Evolutionary conservation across 2,329 filamentous ascomycete species (phyloP).

Genomic region (Paraphoma sp.): DNA sequence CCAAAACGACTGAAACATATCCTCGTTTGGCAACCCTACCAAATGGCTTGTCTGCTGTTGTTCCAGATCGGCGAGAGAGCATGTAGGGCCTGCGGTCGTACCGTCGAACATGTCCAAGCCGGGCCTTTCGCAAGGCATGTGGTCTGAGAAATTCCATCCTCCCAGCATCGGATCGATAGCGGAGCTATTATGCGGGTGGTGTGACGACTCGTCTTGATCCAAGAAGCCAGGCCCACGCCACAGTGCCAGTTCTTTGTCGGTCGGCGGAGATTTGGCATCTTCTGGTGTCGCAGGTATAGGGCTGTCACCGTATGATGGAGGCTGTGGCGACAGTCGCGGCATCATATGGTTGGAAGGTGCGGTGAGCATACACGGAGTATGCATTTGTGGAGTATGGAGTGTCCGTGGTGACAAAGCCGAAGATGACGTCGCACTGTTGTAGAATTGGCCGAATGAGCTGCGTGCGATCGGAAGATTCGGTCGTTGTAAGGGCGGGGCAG

Average conservation of each 20-base stretch:
- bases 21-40: neutral
- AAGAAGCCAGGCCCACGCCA: neutral
- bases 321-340: conserved; percentile 9
- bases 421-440: conserved; percentile 1
- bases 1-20: neutral
- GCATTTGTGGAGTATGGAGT: neutral
- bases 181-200: neutral
- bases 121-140: neutral
- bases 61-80: neutral
- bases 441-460: conserved; percentile 6
- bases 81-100: neutral
- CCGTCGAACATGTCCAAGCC: neutral
- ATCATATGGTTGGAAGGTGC: conserved; percentile 3
- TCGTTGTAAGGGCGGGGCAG: neutral
- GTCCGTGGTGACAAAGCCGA: neutral
- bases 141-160: neutral
- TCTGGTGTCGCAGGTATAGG: neutral
- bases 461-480: neutral
- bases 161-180: neutral
- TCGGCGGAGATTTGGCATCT: neutral
- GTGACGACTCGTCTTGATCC: neutral
- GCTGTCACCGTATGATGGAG: neutral
- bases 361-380: conserved; percentile 9
- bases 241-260: neutral
- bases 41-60: neutral